phyloP scores from a whole-genome alignment of 2,329 filamentous ascomycete genomes.

The Diaporthe vaccinii region DNA sequence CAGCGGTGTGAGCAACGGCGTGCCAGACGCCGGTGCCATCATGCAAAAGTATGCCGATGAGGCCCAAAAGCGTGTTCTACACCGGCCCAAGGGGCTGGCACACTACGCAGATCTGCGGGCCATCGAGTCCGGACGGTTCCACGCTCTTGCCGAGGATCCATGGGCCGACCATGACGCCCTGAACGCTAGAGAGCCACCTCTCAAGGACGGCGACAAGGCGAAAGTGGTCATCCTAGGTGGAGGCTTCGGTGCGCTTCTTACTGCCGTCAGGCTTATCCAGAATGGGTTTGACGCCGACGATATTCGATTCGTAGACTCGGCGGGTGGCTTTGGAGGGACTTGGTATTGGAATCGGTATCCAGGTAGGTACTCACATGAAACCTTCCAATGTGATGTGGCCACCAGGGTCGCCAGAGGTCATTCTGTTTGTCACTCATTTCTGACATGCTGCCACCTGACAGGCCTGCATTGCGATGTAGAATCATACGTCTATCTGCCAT shows the following conservation, averaged over 20 bases:
- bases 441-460: not conserved
- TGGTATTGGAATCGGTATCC: slow-evolving; percentile 32
- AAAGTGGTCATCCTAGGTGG: slow-evolving; percentile 49
- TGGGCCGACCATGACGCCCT: slow-evolving; percentile 52
- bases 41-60: slow-evolving; percentile 51
- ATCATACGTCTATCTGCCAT: slow-evolving; percentile 40
- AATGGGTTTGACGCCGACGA: slow-evolving; percentile 51
- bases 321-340: slow-evolving; percentile 23
- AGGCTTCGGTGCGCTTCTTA: slow-evolving; percentile 52
- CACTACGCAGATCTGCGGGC: slow-evolving; percentile 51
- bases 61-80: slow-evolving; percentile 50
- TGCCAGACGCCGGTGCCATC: not conserved
- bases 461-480: slow-evolving; percentile 48
- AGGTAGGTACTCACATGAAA: not conserved
- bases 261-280: slow-evolving; percentile 52
- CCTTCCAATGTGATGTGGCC: too few species aligned
- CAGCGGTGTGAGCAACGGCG: not conserved
- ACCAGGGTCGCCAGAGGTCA: too few species aligned
- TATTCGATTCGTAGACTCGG: slow-evolving; percentile 47
- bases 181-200: slow-evolving; percentile 43
- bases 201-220: slow-evolving; percentile 22
- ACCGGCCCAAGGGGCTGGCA: slow-evolving; percentile 47
- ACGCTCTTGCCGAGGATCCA: slow-evolving; percentile 49
- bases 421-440: not conserved
- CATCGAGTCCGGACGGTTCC: slow-evolving; percentile 40